Conservation (phyloP, 2,329 filamentous ascomycete genomes). For the Colletotrichum tamarilloi region DNA sequence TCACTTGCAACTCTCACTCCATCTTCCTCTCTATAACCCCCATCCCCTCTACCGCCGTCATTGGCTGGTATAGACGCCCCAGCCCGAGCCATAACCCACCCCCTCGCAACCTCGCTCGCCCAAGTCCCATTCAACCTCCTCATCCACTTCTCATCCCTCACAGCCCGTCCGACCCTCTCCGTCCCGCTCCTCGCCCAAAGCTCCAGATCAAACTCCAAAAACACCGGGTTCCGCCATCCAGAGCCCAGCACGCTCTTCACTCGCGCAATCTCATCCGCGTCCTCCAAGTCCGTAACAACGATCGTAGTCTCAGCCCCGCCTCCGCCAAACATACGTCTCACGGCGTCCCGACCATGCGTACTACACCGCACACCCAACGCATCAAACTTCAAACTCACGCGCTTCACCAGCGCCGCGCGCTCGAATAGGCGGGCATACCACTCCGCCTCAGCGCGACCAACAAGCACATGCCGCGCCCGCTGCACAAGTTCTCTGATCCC, state of each 20-base stretch:
- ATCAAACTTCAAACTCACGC: constrained; percentile 20
- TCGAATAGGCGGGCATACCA: constrained; percentile 23
- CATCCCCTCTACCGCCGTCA: neutral
- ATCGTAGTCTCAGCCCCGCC: neutral
- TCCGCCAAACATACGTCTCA: neutral
- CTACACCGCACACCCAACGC: neutral
- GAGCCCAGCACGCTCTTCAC: constrained; percentile 4
- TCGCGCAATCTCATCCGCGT: constrained; percentile 15
- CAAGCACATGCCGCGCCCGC: constrained; percentile 6
- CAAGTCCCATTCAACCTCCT: neutral
- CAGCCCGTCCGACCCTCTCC: neutral
- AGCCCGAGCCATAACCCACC: constrained; percentile 7
- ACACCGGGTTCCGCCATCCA: constrained; percentile 22
- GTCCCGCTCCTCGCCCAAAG: constrained; percentile 11
- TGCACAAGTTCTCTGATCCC: neutral
- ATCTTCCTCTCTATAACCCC: neutral
- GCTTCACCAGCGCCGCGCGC: neutral
- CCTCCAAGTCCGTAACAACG: constrained; percentile 15
- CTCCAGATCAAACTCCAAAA: constrained; percentile 29
- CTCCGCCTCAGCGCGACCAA: constrained; percentile 19
- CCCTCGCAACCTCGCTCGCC: constrained; percentile 29
- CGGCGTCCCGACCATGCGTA: constrained; percentile 1
- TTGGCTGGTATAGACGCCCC: neutral
- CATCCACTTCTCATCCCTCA: constrained; percentile 23
- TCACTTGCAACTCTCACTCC: neutral